Conservation (phyloP, 495 filamentous ascomycete genomes). For the Podospora comata region DNA sequence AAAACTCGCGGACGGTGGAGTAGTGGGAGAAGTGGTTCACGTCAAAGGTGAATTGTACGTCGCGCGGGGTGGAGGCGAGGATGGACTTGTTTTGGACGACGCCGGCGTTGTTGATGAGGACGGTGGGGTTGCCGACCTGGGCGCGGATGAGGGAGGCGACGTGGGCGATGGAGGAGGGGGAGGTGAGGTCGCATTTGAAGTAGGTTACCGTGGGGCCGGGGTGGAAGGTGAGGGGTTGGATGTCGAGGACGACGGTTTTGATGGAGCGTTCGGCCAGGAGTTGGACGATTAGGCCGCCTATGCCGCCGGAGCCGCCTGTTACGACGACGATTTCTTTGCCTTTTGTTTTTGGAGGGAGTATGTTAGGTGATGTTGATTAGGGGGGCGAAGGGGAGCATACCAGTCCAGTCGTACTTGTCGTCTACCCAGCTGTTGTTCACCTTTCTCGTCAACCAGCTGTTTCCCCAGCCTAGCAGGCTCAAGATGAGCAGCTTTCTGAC, state of each 20-base stretch:
- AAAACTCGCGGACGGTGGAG: slow-evolving; percentile 61
- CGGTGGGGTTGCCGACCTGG: slow-evolving; percentile 59
- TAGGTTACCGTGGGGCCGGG: slow-evolving; percentile 54
- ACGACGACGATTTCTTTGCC: slow-evolving; percentile 61
- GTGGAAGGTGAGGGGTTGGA: slow-evolving; percentile 56
- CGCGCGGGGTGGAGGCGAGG: slow-evolving; percentile 52
- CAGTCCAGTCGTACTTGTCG: slow-evolving; percentile 64
- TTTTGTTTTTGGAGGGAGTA: background rate
- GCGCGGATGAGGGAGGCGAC: slow-evolving; percentile 50
- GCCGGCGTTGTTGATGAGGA: slow-evolving; percentile 77
- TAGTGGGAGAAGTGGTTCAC: slow-evolving; percentile 71
- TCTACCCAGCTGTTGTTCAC: slow-evolving; percentile 59
- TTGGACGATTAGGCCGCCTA: slow-evolving; percentile 60
- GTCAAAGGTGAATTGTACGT: slow-evolving; percentile 63
- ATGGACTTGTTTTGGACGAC: slow-evolving; percentile 59
- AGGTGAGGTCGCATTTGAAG: slow-evolving; percentile 65
- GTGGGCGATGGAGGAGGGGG: slow-evolving; percentile 44
- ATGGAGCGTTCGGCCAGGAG: slow-evolving; percentile 56
- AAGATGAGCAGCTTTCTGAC: slow-evolving; percentile 49
- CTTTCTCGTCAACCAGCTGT: slow-evolving; percentile 48
- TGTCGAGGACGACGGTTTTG: slow-evolving; percentile 68
- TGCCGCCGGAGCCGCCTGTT: slow-evolving; percentile 68
- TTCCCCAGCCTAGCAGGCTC: slow-evolving; percentile 47
- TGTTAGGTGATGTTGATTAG: background rate
- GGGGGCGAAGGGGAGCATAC: slow-evolving; percentile 16